These are phyloP conservation scores for Polytolypa hystricis DNA, from an alignment of 2,329 filamentous ascomycete species.

Conservation along the genomic window DNA sequence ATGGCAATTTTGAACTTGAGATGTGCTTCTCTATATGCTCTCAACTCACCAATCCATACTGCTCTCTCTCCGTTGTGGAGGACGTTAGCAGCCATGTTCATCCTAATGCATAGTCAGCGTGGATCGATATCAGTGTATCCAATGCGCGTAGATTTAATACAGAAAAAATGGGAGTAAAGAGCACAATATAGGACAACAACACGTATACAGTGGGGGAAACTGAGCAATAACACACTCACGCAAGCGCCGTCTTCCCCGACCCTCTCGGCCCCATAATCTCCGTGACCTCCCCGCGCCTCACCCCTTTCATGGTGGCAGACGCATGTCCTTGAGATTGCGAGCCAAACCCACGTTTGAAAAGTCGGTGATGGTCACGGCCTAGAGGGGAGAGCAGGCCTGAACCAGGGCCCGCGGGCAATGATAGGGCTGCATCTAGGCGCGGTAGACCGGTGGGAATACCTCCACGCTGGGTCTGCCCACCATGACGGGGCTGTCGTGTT, in stretches of 20 bases:
- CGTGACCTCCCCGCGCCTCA: conserved; percentile 65
- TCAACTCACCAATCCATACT: conserved; percentile 67
- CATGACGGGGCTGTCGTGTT: too few species aligned
- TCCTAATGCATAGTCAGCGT: conserved; percentile 35
- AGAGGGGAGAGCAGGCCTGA: conserved; percentile 2
- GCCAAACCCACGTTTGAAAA: conserved; percentile 7
- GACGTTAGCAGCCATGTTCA: conserved; percentile 57
- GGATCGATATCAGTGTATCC: neutral
- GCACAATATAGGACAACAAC: too few species aligned
- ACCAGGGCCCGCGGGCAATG: conserved; percentile 1
- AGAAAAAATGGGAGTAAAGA: neutral
- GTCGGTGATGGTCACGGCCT: conserved; percentile 7
- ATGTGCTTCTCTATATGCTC: neutral
- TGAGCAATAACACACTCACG: conserved; percentile 43
- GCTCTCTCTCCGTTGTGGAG: conserved; percentile 52
- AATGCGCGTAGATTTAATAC: neutral
- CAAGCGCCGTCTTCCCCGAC: conserved; percentile 71
- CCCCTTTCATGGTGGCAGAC: conserved; percentile 38
- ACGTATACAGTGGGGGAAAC: too few species aligned
- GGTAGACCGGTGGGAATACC: conserved; percentile 46
- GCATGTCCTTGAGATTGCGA: conserved; percentile 5
- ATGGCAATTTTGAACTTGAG: conserved; percentile 5
- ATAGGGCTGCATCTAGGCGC: conserved; percentile 36
- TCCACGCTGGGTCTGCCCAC: too few species aligned
- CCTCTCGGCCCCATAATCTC: conserved; percentile 85